A percentile compares a stretch with the other conserved stretches of the same genome.
Evolutionary conservation across 2,329 filamentous ascomycete genomes (phyloP).

Genomic region (Acrodontium crateriforme): DNA sequence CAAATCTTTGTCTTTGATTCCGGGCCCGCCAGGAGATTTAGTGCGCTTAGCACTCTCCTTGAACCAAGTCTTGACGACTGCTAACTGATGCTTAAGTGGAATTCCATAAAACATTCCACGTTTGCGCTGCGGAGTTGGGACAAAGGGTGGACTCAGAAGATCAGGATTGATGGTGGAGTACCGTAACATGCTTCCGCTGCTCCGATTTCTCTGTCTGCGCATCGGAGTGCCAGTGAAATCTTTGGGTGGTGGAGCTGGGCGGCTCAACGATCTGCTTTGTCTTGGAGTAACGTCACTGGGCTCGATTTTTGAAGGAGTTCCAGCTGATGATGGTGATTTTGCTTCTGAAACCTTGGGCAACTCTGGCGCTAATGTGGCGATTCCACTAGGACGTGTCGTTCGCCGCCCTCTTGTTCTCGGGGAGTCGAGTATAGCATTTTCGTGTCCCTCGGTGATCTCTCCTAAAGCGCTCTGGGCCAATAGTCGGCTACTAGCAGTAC

Average conservation of each 20-base stretch:
- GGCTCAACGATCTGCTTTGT: conserved; percentile 57
- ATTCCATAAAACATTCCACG: conserved; percentile 44
- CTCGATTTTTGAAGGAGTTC: conserved; percentile 32
- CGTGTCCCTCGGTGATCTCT: conserved; percentile 63
- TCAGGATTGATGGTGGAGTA: conserved; percentile 61
- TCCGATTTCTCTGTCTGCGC: conserved; percentile 26
- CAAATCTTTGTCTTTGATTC: conserved; percentile 9
- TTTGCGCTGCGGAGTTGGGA: conserved; percentile 32
- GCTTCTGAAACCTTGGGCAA: conserved; percentile 63
- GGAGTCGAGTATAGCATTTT: conserved; percentile 36
- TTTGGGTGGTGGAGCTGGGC: conserved; percentile 74
- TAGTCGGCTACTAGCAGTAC: conserved; percentile 75
- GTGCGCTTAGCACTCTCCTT: conserved; percentile 49
- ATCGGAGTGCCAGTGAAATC: conserved; percentile 41
- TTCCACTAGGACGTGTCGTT: conserved; percentile 44
- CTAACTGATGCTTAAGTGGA: conserved; percentile 52
- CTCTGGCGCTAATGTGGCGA: conserved; percentile 45
- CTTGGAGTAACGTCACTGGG: conserved; percentile 58
- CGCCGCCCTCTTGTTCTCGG: conserved; percentile 62
- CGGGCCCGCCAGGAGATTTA: conserved; percentile 35
- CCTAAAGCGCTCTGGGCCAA: conserved; percentile 57
- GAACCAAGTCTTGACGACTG: conserved; percentile 59
- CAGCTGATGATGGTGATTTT: too few species aligned
- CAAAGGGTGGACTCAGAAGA: conserved; percentile 37
- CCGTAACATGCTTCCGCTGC: conserved; percentile 71